Evolutionary conservation across 306 rosid genomes (phyloP).

Genomic region (Inga laurina): DNA sequence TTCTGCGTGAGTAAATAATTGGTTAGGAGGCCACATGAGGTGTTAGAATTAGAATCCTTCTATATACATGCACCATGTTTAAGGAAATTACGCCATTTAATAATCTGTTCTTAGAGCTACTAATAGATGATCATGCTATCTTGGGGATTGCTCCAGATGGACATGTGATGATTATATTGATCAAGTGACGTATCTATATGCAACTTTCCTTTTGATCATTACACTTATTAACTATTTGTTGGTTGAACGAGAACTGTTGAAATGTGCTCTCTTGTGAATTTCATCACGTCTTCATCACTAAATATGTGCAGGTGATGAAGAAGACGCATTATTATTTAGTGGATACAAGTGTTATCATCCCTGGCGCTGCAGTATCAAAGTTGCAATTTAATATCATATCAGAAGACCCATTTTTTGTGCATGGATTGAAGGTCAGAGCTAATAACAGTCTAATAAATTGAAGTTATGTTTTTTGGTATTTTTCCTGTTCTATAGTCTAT

Average conservation of each 20-base stretch:
- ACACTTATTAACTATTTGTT: conserved; percentile 11
- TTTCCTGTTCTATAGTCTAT: not conserved
- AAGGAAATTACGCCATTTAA: conserved; percentile 15
- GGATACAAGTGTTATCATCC: conserved; percentile 67
- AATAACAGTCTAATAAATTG: conserved; percentile 11
- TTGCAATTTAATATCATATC: conserved; percentile 81
- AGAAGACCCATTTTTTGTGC: conserved; percentile 72
- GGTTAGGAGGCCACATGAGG: not conserved
- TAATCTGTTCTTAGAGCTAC: conserved; percentile 5
- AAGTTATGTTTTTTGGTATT: conserved; percentile 4
- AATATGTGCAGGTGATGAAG: conserved; percentile 81
- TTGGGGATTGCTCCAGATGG: conserved; percentile 5
- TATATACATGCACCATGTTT: not conserved
- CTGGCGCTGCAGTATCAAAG: conserved; percentile 94
- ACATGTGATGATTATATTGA: not conserved
- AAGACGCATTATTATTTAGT: conserved; percentile 94
- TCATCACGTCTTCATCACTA: conserved; percentile 4
- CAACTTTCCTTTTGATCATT: not conserved
- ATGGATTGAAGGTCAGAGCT: conserved; percentile 66
- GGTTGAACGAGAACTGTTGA: conserved; percentile 17
- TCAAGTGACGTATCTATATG: not conserved
- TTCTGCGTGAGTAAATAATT: conserved; percentile 13
- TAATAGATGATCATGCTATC: conserved; percentile 2
- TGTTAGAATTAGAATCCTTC: not conserved
- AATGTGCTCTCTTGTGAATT: conserved; percentile 9